Evolutionary conservation across 2,329 filamentous ascomycete species (phyloP).

Genomic region (Talaromyces atroroseus): DNA sequence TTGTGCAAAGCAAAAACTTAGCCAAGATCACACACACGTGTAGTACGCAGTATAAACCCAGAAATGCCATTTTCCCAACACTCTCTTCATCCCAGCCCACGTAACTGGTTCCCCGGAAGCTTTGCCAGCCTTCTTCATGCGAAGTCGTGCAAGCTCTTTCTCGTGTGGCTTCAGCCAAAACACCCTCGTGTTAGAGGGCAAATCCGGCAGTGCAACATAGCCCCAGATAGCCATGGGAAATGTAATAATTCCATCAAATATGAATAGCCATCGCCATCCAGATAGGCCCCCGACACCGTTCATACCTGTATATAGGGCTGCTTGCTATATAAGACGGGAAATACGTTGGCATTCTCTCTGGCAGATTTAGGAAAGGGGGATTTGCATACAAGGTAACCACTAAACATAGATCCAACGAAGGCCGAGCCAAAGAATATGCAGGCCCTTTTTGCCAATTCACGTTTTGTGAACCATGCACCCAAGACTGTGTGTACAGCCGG

Average conservation of each 20-base stretch:
- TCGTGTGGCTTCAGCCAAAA: constrained; percentile 5
- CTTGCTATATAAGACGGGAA: constrained; percentile 5
- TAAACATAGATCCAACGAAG: constrained; percentile 33
- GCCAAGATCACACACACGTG: background rate
- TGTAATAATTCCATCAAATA: constrained; percentile 16
- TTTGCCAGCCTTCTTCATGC: constrained; percentile 7
- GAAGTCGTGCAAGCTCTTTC: background rate
- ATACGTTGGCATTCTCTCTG: constrained; percentile 22
- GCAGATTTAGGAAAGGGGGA: constrained; percentile 25
- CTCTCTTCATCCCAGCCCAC: constrained; percentile 3
- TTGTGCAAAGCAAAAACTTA: background rate
- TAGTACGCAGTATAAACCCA: constrained; percentile 11
- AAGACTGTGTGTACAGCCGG: constrained; percentile 21
- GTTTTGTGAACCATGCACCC: constrained; percentile 41
- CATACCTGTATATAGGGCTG: constrained; percentile 8
- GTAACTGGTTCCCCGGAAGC: constrained; percentile 2
- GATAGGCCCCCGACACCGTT: constrained; percentile 19
- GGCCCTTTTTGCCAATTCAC: constrained; percentile 34
- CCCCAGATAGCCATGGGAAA: constrained; percentile 13
- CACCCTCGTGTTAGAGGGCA: constrained; percentile 5
- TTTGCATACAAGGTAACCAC: constrained; percentile 24
- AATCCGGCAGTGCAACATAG: constrained; percentile 8
- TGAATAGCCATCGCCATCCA: constrained; percentile 36
- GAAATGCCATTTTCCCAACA: constrained; percentile 9
- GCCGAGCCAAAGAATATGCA: constrained; percentile 32